Percentiles rank a stretch among this genome's conserved stretches.
These are phyloP conservation scores for Pseudogymnoascus sp. DNA, from an alignment of 2,329 filamentous ascomycete genomes.

Conservation along the genomic window DNA sequence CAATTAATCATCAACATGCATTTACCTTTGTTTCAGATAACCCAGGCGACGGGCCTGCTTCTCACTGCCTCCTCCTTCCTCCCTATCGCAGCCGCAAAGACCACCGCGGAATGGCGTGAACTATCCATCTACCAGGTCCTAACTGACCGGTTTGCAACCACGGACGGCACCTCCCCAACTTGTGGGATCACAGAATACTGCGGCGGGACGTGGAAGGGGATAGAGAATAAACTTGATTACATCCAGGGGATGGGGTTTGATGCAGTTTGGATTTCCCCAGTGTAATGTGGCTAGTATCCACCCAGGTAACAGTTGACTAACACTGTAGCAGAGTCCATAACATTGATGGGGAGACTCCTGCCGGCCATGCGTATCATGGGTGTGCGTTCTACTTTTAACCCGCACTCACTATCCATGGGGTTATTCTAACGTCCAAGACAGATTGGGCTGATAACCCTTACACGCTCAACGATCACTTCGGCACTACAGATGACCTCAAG, in stretches of 20 bases:
- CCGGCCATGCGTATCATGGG: slow-evolving; percentile 40
- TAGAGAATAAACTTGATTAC: slow-evolving; percentile 40
- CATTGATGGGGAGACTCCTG: slow-evolving; percentile 24
- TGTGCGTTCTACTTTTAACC: slow-evolving; percentile 23
- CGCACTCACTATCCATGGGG: background rate
- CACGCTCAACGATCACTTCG: slow-evolving; percentile 37
- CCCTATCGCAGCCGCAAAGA: background rate
- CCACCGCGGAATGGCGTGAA: slow-evolving; percentile 27
- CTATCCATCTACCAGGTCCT: slow-evolving; percentile 35
- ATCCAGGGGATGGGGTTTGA: slow-evolving; percentile 42
- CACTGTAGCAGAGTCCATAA: slow-evolving; percentile 32
- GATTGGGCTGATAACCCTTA: slow-evolving; percentile 36
- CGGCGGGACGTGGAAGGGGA: slow-evolving; percentile 41
- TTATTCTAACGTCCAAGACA: background rate
- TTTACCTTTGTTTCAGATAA: background rate
- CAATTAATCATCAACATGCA: background rate
- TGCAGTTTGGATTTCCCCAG: slow-evolving; percentile 28
- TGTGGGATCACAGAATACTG: slow-evolving; percentile 33
- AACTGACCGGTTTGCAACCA: slow-evolving; percentile 34
- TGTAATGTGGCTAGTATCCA: slow-evolving; percentile 30
- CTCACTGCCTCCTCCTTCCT: background rate
- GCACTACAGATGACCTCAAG: slow-evolving; percentile 36
- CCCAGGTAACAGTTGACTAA: slow-evolving; percentile 24
- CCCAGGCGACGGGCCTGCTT: background rate
- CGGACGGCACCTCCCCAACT: slow-evolving; percentile 27